A percentile compares a stretch with the other conserved stretches of the same genome.
phyloP scores from a whole-genome alignment of 2,329 filamentous ascomycete genomes.

The Curvularia eragrostidis region DNA sequence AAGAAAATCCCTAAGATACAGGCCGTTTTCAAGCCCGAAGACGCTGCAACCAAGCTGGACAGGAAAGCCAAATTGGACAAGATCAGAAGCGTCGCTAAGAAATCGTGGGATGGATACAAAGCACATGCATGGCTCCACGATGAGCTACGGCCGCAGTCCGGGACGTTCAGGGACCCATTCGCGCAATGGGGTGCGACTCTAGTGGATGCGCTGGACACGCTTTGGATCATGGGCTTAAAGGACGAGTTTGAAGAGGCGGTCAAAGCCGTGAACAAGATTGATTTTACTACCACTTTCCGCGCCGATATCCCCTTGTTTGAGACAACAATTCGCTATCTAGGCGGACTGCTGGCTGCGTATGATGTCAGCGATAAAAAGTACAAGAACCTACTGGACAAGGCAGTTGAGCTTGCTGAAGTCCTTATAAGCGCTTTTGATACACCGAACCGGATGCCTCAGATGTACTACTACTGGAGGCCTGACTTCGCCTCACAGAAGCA shows the following conservation, averaged over 20 bases:
- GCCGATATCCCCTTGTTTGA: constrained; percentile 71
- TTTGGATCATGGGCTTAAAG: constrained; percentile 74
- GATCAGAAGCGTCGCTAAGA: constrained; percentile 76
- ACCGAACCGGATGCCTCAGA: constrained; percentile 69
- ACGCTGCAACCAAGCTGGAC: constrained; percentile 55
- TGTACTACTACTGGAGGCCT: constrained; percentile 63
- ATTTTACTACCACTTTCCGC: constrained; percentile 63
- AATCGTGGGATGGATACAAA: constrained; percentile 84
- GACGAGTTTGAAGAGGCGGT: constrained; percentile 71
- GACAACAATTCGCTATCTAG: constrained; percentile 74
- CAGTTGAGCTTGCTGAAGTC: constrained; percentile 68
- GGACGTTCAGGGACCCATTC: constrained; percentile 76
- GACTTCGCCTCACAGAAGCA: constrained; percentile 48
- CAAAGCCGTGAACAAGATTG: constrained; percentile 63
- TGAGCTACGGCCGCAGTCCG: constrained; percentile 77
- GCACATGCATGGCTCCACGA: constrained; percentile 84
- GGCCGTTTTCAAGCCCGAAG: constrained; percentile 71
- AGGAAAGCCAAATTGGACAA: constrained; percentile 68
- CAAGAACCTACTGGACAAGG: constrained; percentile 64
- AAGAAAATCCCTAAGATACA: constrained; percentile 79
- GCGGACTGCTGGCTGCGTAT: constrained; percentile 72
- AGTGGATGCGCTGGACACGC: constrained; percentile 75
- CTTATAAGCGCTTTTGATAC: constrained; percentile 73
- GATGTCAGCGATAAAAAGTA: constrained; percentile 66
- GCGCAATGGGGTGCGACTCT: constrained; percentile 90